Evolutionary conservation across 2,329 filamentous ascomycete species (phyloP).

Genomic region (Cephalotrichum gorgonifer): DNA sequence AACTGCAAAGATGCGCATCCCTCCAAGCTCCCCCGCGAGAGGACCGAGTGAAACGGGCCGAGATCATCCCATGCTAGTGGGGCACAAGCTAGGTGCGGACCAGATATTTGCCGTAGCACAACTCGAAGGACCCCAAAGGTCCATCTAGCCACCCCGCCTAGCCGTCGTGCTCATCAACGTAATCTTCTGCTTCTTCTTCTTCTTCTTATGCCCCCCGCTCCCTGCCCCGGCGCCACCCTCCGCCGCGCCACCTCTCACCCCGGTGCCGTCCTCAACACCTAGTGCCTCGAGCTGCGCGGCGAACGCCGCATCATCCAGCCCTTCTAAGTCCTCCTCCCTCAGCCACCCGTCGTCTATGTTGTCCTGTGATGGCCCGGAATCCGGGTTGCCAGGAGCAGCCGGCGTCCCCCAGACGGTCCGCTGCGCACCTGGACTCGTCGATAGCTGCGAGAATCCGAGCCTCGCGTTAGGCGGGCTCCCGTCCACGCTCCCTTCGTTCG

Average conservation of each 20-base stretch:
- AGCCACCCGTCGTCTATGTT: constrained; percentile 71
- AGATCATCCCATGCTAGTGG: too few relatives aligned
- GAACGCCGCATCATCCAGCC: constrained; percentile 53
- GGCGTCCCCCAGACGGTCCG: constrained; percentile 92
- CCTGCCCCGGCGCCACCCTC: constrained; percentile 21
- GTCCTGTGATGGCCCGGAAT: constrained; percentile 26
- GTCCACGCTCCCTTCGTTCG: constrained; percentile 12
- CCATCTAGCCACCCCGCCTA: constrained; percentile 35
- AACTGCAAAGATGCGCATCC: too few relatives aligned
- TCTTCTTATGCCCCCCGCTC: constrained; percentile 34
- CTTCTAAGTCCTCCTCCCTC: constrained; percentile 55
- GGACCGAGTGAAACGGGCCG: too few relatives aligned
- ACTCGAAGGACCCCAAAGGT: constrained; percentile 18
- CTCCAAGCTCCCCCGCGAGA: too few relatives aligned
- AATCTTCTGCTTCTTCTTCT: constrained; percentile 65
- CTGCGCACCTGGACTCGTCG: constrained; percentile 62
- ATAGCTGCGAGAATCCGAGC: constrained; percentile 56
- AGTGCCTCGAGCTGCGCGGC: constrained; percentile 48
- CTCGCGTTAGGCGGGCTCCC: constrained; percentile 46
- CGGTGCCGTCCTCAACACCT: constrained; percentile 21
- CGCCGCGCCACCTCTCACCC: constrained; percentile 10
- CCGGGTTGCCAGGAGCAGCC: constrained; percentile 50
- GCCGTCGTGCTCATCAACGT: constrained; percentile 54
- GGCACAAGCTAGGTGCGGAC: too few relatives aligned
- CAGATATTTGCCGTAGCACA: too few relatives aligned